Evolutionary conservation across 2,329 filamentous ascomycete genomes (phyloP).

Genomic region (Pyrenophora tritici-repentis): DNA sequence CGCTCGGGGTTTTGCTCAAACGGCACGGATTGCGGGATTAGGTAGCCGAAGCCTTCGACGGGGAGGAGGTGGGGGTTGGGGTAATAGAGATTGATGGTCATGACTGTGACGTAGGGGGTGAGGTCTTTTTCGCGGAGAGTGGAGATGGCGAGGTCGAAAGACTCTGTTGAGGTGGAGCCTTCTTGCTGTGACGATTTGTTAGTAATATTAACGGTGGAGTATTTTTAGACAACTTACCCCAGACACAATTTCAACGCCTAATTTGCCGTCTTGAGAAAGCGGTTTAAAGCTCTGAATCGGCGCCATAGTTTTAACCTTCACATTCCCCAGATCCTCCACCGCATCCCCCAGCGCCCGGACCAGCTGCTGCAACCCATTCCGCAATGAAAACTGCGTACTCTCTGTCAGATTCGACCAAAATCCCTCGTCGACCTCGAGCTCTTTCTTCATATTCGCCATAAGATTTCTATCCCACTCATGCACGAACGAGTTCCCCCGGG

Average conservation of each 20-base stretch:
- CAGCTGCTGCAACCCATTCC: conserved; percentile 51
- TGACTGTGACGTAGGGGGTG: conserved; percentile 75
- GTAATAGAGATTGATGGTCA: conserved; percentile 92
- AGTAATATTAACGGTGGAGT: conserved; percentile 3
- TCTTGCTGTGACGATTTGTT: conserved; percentile 19
- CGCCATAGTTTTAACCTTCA: conserved; percentile 48
- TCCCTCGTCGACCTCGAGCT: conserved; percentile 41
- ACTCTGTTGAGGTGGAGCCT: conserved; percentile 18
- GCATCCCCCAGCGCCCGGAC: conserved; percentile 42
- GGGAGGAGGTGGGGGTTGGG: conserved; percentile 66
- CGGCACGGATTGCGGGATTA: conserved; percentile 77
- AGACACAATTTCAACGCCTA: conserved; percentile 30
- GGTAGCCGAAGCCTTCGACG: conserved; percentile 81
- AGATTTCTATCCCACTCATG: conserved; percentile 33
- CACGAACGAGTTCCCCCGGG: conserved; percentile 8
- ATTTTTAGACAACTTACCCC: conserved; percentile 24
- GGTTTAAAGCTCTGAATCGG: conserved; percentile 30
- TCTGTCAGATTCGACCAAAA: conserved; percentile 40
- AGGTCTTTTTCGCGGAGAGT: conserved; percentile 51
- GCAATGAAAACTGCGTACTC: conserved; percentile 52
- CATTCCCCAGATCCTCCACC: conserved; percentile 46
- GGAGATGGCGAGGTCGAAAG: conserved; percentile 40
- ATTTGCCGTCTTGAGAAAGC: conserved; percentile 5
- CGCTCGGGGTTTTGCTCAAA: conserved; percentile 77
- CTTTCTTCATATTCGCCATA: conserved; percentile 38